Evolutionary conservation across 2,329 filamentous ascomycete genomes (phyloP), one percentile per base, ranked within the genome.

Genomic region (Bipolaris cookei): DNA sequence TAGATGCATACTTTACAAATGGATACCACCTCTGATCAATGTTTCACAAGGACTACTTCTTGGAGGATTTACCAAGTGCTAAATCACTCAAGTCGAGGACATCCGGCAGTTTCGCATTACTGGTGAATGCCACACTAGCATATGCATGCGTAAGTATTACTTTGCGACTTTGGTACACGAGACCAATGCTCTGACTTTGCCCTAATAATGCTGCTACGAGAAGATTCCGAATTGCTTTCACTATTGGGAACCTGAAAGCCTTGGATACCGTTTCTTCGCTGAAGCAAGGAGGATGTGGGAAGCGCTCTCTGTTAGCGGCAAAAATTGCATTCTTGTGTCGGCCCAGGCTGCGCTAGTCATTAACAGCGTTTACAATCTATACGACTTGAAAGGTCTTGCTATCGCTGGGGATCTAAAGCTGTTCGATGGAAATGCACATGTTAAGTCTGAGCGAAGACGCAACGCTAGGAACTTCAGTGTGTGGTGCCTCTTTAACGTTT

Each of bases 211-310:
- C 4, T 41, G 16, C 11, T 41, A 16, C 16, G 21, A 41, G 7
- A 41, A 41, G 1, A 41, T 41, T 20, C 23, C 35, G 10, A 51
- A 63, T 28, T 51, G 53, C 11, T 39, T 43, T 16, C 51, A 59
- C 11, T 60, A 61, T 23, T 66, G 63, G 61, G 54, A 62, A 38
- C 61, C 63, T 13, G 42, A 61, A 6, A 63, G 56, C 42, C 53
- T 67, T 11, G 52, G 53, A 8, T 64, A 61, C 23, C 54, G 55
- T 14, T 67, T 69, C 23, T 52, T 66, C 8, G 60, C 64, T 13
- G 65, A 69, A 55, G 63, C 66, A 18, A 67, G 59, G 41, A 47
- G 63, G 21, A 41, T 67, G 1, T 69, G 66, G 66, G 66, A 69
- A 18, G 14, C 65, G 10, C 59, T 62, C 6, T n/a, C 21, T 7